phyloP scores from a whole-genome alignment of 768 basidiomycete species.

The Daedaleopsis nitida region DNA sequence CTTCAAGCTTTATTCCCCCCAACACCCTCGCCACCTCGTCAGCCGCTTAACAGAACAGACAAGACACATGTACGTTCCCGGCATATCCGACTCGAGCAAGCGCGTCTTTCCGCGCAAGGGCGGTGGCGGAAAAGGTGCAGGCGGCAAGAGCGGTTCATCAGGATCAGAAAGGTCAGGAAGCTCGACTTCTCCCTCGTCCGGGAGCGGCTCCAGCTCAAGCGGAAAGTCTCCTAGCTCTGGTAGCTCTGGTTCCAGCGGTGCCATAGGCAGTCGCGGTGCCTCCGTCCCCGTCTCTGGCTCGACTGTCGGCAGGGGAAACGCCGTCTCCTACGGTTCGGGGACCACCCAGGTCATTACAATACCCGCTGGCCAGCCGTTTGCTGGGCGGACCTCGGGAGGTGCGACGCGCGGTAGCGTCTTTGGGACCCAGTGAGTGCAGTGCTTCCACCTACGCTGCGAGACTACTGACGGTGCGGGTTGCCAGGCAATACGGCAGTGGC shows the following conservation, averaged over 20 bases:
- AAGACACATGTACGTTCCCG: slow-evolving; percentile 23
- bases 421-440: slow-evolving; percentile 9
- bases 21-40: background rate
- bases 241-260: slow-evolving; percentile 4
- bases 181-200: background rate
- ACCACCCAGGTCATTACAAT: slow-evolving; percentile 27
- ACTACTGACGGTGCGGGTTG: background rate
- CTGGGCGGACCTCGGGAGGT: slow-evolving; percentile 51
- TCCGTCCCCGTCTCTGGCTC: slow-evolving; percentile 25
- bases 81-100: slow-evolving; percentile 14
- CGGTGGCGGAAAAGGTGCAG: slow-evolving; percentile 22
- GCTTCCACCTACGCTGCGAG: background rate
- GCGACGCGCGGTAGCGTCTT: slow-evolving; percentile 38
- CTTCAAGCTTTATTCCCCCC: background rate
- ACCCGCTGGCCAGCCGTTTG: slow-evolving; percentile 31
- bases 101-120: slow-evolving; percentile 24
- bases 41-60: background rate
- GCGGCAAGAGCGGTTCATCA: slow-evolving; percentile 16
- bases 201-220: background rate
- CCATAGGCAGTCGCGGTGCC: slow-evolving; percentile 10
- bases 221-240: background rate
- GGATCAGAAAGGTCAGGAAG: slow-evolving; percentile 18
- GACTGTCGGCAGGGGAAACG: slow-evolving; percentile 22
- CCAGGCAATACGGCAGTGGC: slow-evolving; percentile 62
- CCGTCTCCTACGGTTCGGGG: slow-evolving; percentile 32